Conservation (phyloP, 2,329 filamentous ascomycete species). For the Penicillium freii region DNA sequence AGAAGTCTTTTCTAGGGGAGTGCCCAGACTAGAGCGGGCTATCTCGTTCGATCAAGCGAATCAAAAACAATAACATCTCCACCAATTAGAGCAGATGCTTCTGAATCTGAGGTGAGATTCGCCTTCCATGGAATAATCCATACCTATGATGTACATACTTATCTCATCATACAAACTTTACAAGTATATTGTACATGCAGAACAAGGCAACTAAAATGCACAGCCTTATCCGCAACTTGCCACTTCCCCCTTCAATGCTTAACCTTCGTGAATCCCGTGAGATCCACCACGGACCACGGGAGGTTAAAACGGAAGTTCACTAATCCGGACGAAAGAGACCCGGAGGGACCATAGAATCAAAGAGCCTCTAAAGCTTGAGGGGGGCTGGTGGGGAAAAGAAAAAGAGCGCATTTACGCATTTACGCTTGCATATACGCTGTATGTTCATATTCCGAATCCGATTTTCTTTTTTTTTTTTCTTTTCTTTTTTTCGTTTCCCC, state of each 20-base stretch:
- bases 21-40: neutral
- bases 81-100: neutral
- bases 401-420: neutral
- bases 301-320: neutral
- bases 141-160: neutral
- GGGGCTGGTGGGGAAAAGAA: slow-evolving; percentile 1
- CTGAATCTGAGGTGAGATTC: slow-evolving; percentile 10
- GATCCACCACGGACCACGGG: neutral
- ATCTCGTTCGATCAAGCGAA: neutral
- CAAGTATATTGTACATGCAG: neutral
- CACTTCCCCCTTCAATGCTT: neutral
- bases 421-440: neutral
- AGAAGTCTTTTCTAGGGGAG: neutral
- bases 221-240: neutral
- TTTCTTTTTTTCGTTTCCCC: neutral
- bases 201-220: neutral
- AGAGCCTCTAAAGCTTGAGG: slow-evolving; percentile 6
- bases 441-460: too few relatives aligned
- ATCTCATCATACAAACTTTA: neutral
- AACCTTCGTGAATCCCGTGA: neutral
- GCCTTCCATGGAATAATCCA: neutral
- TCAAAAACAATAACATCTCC: neutral
- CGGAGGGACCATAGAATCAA: neutral
- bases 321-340: neutral
- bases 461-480: neutral